Conservation (phyloP, 2,329 filamentous ascomycete species). For the Sarocladiaceae sp. region DNA sequence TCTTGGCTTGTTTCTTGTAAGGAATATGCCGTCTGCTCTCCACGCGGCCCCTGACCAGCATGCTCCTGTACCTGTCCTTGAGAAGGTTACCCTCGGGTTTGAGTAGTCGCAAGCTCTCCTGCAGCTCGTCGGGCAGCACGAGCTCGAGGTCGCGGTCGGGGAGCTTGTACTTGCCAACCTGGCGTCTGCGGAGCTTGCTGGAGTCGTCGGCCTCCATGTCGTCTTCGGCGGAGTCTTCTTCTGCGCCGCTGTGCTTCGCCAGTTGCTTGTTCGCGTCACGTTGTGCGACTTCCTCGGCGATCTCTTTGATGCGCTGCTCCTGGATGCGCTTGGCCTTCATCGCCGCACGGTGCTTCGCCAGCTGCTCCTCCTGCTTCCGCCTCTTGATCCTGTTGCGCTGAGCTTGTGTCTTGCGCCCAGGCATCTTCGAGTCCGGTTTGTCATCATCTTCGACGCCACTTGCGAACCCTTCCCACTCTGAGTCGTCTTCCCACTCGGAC, state of each 20-base stretch:
- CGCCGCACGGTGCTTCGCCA: constrained; percentile 67
- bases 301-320: constrained; percentile 62
- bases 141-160: constrained; percentile 77
- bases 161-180: constrained; percentile 66
- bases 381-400: constrained; percentile 85
- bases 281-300: constrained; percentile 56
- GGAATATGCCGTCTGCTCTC: constrained; percentile 74
- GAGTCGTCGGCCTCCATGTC: constrained; percentile 54
- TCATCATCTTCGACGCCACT: constrained; percentile 65
- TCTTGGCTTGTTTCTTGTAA: constrained; percentile 77
- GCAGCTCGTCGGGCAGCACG: constrained; percentile 73
- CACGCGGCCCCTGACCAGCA: constrained; percentile 83
- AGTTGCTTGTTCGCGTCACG: constrained; percentile 46
- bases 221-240: constrained; percentile 33
- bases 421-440: constrained; percentile 58
- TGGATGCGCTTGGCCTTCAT: constrained; percentile 70
- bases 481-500: constrained; percentile 77
- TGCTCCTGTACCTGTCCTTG: constrained; percentile 82
- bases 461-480: constrained; percentile 84
- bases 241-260: constrained; percentile 29
- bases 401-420: constrained; percentile 75
- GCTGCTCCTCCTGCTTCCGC: constrained; percentile 78
- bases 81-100: constrained; percentile 96
- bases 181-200: constrained; percentile 59
- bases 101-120: constrained; percentile 72